Evolutionary conservation across 2,329 filamentous ascomycete genomes (phyloP), one percentile per base, ranked within the genome.

Genomic region (Geosmithia morbida): DNA sequence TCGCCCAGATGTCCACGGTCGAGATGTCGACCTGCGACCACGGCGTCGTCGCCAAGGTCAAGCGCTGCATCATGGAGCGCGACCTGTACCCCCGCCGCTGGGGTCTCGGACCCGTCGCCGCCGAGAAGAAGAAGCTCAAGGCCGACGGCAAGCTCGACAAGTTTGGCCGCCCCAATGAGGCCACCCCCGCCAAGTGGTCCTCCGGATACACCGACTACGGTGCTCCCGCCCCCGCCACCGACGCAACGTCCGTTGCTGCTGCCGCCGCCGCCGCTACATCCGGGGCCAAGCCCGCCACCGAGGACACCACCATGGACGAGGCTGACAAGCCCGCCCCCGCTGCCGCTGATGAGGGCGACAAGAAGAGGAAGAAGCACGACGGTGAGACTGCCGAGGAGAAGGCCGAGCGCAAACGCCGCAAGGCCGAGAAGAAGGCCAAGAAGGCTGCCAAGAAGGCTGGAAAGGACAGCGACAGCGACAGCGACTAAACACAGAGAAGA

Each of bases 51-150:
- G 92, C 92, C 57, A 97, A 96, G 76, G 87, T 98, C 64, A 98
- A 98, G 83, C 84, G 92, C 59, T 95, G 89, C 68, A 98, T 98
- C 67, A 98, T 98, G 92, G 92, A 98, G 76, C 86, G 92, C 59
- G 92, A 97, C 64, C 76, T 97, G 50, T 98, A 98, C 77, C 92
- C 92, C 53, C 79, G 88, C 65, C 77, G 90, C 74, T 98, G 92
- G 92, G 92, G 92, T 55, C 79, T 97, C 61, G 92, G 92, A 52
- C 90, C 92, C 47, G 83, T 90, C 51, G 92, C 92, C 45, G 70
- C 84, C 45, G 88, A 97, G 77, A 98, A 98, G 82, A 98, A 98
- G 85, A 96, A 97, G 80, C 81, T 98, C 74, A 97, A 97, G 81
- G 87, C 89, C 47, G 85, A 87, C 56, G 92, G 92, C 66, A 95